Base-by-base conservation (phyloP, 148 eudicot genomes). In the Cornus suecica region DNA sequence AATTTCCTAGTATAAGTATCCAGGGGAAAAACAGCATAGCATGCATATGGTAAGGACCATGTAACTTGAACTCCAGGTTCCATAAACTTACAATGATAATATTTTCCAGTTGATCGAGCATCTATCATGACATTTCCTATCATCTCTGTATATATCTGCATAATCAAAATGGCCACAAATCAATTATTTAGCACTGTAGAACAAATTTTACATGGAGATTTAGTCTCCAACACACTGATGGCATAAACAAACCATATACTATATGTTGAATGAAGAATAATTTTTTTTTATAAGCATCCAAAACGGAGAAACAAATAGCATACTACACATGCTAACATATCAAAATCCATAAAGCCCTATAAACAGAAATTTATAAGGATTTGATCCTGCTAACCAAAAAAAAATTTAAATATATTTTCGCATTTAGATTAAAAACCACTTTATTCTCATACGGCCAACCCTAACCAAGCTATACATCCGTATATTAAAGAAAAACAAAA, bases 91-190 rank as follows among this genome's bases (percentile, higher is more conserved):
- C 99, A 96, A 79, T 96, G 99, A 80, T 93, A 95, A 84, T 96
- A 93, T 81, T 96, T 93, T 78, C 99, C 99, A 80, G 99, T 95
- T 73, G 99, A 95, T 26, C 97, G 97, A n/a, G 99, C 99, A 87
- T 93, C 99, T 31, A 87, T 84, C 99, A 95, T 95, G 75, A 92
- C 99, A 91, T 93, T 92, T 62, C 99, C 99, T 75, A 96, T 96
- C 99, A 91, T 91, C 82, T 96, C 99, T 58, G 99, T 87, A 66
- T 96, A 96, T 72, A 96, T 92, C 99, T 95, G 90, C 81, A 82
- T 45, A 32, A 62, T 63, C 52, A 74, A 13, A 37, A 68, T 16
- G 28, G 18, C 54, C 3, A 2, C 24, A 42, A 4, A 63, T 29
- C n/a, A 10, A 66, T 31, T 48, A 61, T 29, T 28, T 74, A 14